phyloP scores from a whole-genome alignment of 176 grass and related monocot species.

The Dendrocalamus sinicus region DNA sequence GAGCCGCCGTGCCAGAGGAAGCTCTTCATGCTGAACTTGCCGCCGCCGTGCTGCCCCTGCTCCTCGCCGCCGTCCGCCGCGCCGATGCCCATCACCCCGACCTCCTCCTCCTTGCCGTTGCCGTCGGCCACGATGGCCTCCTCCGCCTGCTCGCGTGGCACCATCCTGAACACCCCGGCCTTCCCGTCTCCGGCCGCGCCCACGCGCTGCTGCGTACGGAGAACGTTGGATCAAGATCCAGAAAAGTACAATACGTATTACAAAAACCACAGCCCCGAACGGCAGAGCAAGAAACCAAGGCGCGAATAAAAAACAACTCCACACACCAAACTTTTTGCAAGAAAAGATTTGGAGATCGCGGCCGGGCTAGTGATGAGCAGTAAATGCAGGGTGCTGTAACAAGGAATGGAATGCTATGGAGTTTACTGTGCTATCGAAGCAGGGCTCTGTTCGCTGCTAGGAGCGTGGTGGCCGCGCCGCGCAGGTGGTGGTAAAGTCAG shows the following conservation, averaged over 20 bases:
- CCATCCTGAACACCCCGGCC: conserved; percentile 38
- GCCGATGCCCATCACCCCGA: conserved; percentile 61
- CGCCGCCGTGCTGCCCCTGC: conserved; percentile 40
- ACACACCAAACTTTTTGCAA: conserved; percentile 43
- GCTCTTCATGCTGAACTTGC: conserved; percentile 56
- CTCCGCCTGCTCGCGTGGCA: conserved; percentile 68
- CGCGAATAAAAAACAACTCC: neutral
- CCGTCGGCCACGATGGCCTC: conserved; percentile 76
- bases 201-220: conserved; percentile 32
- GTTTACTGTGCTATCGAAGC: conserved; percentile 57
- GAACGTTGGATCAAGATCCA: conserved; percentile 60
- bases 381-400: conserved; percentile 46
- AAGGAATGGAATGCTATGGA: conserved; percentile 36
- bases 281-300: conserved; percentile 8
- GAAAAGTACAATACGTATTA: neutral
- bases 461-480: conserved; percentile 45
- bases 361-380: conserved; percentile 22
- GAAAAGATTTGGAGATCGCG: conserved; percentile 45
- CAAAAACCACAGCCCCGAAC: neutral
- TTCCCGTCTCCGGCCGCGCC: conserved; percentile 22
- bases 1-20: conserved; percentile 97
- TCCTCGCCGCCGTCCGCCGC: conserved; percentile 51
- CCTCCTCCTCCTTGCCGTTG: conserved; percentile 68
- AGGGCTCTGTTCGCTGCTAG: conserved; percentile 13
- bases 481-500: conserved; percentile 19